A percentile compares a stretch with the other conserved stretches of the same genome.
Conservation (phyloP, 306 rosid genomes). For the Cajanus cajan region DNA sequence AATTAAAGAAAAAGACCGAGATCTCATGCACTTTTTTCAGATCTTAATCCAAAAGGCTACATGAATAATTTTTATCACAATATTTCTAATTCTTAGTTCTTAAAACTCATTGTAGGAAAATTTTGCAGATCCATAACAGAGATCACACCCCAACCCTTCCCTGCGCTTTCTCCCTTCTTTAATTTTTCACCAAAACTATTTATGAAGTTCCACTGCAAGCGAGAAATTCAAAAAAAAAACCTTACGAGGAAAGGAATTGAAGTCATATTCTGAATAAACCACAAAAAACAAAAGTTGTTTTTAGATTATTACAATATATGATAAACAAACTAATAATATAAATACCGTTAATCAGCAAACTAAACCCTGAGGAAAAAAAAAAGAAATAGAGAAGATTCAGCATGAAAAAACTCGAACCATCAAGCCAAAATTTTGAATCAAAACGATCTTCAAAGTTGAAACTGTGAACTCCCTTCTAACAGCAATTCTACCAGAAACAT, state of each 20-base stretch:
- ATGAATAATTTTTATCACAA: neutral
- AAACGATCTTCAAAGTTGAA: neutral
- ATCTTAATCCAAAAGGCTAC: neutral
- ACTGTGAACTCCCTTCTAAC: neutral
- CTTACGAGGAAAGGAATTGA: neutral
- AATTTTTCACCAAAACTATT: neutral
- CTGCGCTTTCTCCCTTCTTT: neutral
- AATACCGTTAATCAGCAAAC: neutral
- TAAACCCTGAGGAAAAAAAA: neutral
- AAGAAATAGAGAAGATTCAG: neutral
- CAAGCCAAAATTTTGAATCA: neutral
- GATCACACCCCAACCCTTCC: neutral
- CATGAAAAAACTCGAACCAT: neutral
- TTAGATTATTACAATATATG: neutral
- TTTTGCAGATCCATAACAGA: neutral
- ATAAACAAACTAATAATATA: neutral
- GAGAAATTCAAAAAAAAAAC: neutral
- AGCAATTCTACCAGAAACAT: neutral
- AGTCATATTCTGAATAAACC: no score
- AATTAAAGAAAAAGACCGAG: neutral
- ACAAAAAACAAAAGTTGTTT: neutral
- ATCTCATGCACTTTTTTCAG: neutral
- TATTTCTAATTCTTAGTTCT: neutral
- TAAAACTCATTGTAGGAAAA: neutral
- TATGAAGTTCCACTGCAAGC: neutral